Evolutionary conservation across 2,329 filamentous ascomycete species (phyloP).

Genomic region (Diaporthe vexans): DNA sequence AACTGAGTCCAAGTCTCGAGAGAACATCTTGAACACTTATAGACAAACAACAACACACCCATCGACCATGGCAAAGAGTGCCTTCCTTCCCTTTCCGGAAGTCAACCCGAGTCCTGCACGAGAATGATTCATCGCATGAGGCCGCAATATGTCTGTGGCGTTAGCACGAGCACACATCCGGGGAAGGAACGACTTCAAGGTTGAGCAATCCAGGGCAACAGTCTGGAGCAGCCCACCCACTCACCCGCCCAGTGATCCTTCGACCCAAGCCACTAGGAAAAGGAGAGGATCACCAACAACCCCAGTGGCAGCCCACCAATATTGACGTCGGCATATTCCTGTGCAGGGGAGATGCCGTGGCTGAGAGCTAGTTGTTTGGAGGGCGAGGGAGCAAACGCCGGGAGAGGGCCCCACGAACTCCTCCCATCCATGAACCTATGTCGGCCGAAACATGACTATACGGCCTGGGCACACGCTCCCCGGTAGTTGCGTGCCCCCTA

Average conservation of each 20-base stretch:
- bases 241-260: not conserved
- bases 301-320: not conserved
- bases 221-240: slow-evolving; percentile 16
- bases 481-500: not conserved
- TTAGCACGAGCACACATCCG: slow-evolving; percentile 1
- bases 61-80: not conserved
- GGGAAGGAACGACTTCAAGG: not conserved
- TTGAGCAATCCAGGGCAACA: not conserved
- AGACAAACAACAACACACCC: not conserved
- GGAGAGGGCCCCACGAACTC: not conserved
- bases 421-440: not conserved
- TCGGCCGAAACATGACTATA: slow-evolving; percentile 4
- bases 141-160: slow-evolving; percentile 27
- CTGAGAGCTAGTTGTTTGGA: slow-evolving; percentile 3
- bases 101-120: slow-evolving; percentile 5
- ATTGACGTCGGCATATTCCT: slow-evolving; percentile 27
- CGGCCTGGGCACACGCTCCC: too few relatives aligned
- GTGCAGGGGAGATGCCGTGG: slow-evolving; percentile 22
- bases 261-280: slow-evolving; percentile 24
- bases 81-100: not conserved
- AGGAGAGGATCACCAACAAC: slow-evolving; percentile 20
- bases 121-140: slow-evolving; percentile 29
- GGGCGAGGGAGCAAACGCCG: not conserved
- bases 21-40: slow-evolving; percentile 21
- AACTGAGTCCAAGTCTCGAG: not conserved